phyloP scores from a whole-genome alignment of 805 yeast species.

The Hanseniaspora thailandica region DNA sequence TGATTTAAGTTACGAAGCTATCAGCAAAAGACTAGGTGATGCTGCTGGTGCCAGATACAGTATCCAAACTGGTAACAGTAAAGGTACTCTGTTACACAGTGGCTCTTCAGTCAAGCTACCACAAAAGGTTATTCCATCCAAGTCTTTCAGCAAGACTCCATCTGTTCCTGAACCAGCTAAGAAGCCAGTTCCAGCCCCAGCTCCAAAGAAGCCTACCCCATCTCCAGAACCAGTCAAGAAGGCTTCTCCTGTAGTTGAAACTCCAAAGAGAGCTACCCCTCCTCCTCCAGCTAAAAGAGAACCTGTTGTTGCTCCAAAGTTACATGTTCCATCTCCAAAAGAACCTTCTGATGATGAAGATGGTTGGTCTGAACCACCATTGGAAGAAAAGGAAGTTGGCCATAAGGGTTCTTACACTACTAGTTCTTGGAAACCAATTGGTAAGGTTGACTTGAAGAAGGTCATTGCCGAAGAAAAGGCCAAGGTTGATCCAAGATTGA shows the following conservation, averaged over 20 bases:
- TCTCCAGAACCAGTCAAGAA: conserved; percentile 19
- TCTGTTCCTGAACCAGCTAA: conserved; percentile 15
- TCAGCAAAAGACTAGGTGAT: conserved; percentile 63
- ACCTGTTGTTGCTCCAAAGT: conserved; percentile 15
- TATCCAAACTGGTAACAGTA: conserved; percentile 32
- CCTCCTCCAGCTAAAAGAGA: conserved; percentile 13
- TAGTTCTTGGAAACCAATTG: conserved; percentile 49
- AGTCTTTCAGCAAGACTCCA: not conserved
- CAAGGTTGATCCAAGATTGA: conserved; percentile 34
- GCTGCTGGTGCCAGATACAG: conserved; percentile 96
- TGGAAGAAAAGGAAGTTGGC: conserved; percentile 37
- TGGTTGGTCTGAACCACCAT: conserved; percentile 37
- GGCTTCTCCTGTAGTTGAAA: conserved; percentile 7
- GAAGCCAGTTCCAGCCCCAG: conserved; percentile 21
- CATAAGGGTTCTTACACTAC: conserved; percentile 34
- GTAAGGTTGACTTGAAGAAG: conserved; percentile 42
- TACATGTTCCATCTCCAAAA: not conserved
- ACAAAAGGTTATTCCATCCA: conserved; percentile 7
- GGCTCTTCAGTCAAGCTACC: conserved; percentile 4
- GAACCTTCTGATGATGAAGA: conserved; percentile 27
- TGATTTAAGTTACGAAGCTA: conserved; percentile 70
- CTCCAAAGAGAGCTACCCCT: not conserved
- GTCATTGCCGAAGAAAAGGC: conserved; percentile 35
- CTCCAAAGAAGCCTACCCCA: conserved; percentile 22
- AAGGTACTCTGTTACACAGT: conserved; percentile 8